phyloP scores from a whole-genome alignment of 2,329 filamentous ascomycete genomes.

The Fusarium musae region DNA sequence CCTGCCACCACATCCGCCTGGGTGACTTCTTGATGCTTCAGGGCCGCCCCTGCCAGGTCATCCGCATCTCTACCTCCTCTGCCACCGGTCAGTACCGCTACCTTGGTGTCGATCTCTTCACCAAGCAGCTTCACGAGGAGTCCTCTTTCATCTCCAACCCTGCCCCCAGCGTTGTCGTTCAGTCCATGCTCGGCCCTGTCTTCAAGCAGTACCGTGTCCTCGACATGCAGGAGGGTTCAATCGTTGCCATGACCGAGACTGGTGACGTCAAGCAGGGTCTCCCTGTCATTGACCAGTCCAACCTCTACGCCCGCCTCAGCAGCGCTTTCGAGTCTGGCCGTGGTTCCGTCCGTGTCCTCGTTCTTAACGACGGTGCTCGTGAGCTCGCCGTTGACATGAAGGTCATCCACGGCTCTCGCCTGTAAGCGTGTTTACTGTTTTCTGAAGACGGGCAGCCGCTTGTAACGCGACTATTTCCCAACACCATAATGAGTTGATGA shows the following conservation, averaged over 20 bases:
- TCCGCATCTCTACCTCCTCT: conserved; percentile 97
- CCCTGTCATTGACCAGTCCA: conserved; percentile 93
- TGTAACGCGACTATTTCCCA: conserved; percentile 39
- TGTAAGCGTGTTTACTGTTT: conserved; percentile 58
- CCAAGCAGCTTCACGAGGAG: conserved; percentile 99
- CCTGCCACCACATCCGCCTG: conserved; percentile 99
- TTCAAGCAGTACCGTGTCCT: conserved; percentile 99
- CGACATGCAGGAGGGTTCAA: conserved; percentile 86
- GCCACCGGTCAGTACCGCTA: conserved; percentile 99
- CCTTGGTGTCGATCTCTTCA: conserved; percentile 99
- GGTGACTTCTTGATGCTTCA: conserved; percentile 99
- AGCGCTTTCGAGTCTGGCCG: conserved; percentile 90
- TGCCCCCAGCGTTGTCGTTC: conserved; percentile 93
- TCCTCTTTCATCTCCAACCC: conserved; percentile 98
- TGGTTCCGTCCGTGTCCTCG: conserved; percentile 92
- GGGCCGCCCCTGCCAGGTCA: conserved; percentile 99
- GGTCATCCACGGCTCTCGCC: conserved; percentile 85
- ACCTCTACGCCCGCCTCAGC: conserved; percentile 82
- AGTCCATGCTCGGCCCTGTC: conserved; percentile 99
- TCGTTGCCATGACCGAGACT: conserved; percentile 98
- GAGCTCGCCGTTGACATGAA: conserved; percentile 99
- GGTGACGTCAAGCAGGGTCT: conserved; percentile 98
- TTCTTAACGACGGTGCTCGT: conserved; percentile 91
- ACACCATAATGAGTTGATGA: conserved; percentile 26
- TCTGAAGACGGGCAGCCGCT: conserved; percentile 35